These are phyloP conservation scores for Hippophae tibetana DNA, from an alignment of 306 rosid genomes.

Conservation along the genomic window DNA sequence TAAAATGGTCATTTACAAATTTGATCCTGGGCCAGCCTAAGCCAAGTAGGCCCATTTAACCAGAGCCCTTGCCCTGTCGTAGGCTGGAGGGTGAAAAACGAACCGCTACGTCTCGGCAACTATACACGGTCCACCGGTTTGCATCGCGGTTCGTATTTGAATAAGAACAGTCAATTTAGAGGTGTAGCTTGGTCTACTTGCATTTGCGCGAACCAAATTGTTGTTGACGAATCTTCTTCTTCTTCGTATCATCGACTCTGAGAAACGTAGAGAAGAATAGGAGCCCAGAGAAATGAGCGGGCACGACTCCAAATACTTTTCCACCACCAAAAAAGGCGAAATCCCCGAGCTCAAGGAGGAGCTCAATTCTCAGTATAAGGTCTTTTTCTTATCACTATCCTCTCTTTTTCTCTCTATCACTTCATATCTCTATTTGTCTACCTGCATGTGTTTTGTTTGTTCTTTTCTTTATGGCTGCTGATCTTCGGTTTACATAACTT, in stretches of 20 bases:
- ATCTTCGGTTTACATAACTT: constrained; percentile 23
- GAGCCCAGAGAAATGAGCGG: constrained; percentile 57
- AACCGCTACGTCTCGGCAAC: too few relatives aligned
- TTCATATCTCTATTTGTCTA: neutral
- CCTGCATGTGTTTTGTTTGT: neutral
- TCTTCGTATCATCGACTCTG: neutral
- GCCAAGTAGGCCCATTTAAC: too few relatives aligned
- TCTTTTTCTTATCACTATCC: constrained; percentile 9
- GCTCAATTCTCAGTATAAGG: constrained; percentile 99
- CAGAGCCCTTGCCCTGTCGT: too few relatives aligned
- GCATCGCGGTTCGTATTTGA: too few relatives aligned
- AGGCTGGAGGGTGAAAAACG: too few relatives aligned
- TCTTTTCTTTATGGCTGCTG: neutral
- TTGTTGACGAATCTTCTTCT: neutral
- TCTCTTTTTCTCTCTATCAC: neutral
- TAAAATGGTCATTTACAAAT: too few relatives aligned
- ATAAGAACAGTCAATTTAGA: too few relatives aligned
- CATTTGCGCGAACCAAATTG: too few relatives aligned
- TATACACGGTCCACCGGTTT: too few relatives aligned
- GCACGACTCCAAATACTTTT: constrained; percentile 97
- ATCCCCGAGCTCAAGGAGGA: constrained; percentile 99
- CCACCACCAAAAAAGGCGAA: constrained; percentile 98
- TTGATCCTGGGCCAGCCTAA: too few relatives aligned
- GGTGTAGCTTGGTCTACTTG: too few relatives aligned
- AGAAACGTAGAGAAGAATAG: constrained; percentile 10